Base-by-base conservation (phyloP, 176 grass and related monocot species). In the Paspalum notatum region DNA sequence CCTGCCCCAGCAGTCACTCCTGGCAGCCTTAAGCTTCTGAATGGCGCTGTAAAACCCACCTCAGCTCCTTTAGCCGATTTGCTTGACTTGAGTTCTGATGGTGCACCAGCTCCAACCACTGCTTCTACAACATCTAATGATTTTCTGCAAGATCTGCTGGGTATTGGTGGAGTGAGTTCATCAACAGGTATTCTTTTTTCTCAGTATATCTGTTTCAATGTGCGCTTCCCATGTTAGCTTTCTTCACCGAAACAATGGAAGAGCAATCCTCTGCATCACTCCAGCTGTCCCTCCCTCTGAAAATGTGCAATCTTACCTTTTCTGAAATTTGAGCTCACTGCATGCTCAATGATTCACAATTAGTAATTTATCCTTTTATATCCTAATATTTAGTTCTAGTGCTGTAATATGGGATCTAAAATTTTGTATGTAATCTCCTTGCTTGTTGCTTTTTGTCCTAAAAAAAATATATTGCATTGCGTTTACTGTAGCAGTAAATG, bases 141-240 rank as follows among this genome's bases (percentile, higher is more conserved):
- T 76, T 98, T 98, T 70, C 77, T 98, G 50, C 79, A 90, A 66
- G 95, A 98, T 77, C 78, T 98, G 64, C 80, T 98, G 80, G 95
- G 85, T 74, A 89, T 94, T 85, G 90, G 85, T 70, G 75, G 90
- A 72, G 47, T 79, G 64, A 87, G 83, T 79, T 65, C 81, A 58
- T 69, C 92, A 85, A 79, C 88, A 94, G 95, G 95, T 94, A 83
- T 84, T 74, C 54, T 44, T 53, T 71, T 47, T 69, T 5, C 44
- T 46, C 32, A 39, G 42, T 65, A 37, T 76, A 58, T 71, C 27
- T 18, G 32, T 71, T 83, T 52, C 74, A 68, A 65, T 38, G 54
- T 75, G 51, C 24, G 44, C 2, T 52, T 80, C 5, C 55, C 52
- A 79, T 74, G 38, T 58, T 54, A 79, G 15, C 20, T 55, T 72